These are phyloP conservation scores for Nannochloropsis salina DNA, from an alignment of 108 stramenopile species.

Conservation along the genomic window DNA sequence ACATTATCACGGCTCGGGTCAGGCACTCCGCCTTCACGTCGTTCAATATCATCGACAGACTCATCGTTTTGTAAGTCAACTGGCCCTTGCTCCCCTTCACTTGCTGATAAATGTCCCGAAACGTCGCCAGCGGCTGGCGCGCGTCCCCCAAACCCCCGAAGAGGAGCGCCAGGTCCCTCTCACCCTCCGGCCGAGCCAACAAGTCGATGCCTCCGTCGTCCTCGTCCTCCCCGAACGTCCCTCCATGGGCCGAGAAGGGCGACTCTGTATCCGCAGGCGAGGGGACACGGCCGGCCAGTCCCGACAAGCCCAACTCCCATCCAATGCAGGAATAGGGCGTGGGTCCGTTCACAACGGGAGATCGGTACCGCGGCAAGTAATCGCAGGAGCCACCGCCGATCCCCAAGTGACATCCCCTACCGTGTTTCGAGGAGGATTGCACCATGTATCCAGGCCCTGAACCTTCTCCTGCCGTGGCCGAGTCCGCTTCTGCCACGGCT, in stretches of 20 bases:
- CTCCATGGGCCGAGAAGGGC: not conserved
- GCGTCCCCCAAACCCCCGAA: constrained; percentile 12
- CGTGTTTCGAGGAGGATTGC: not conserved
- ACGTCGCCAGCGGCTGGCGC: not conserved
- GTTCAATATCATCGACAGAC: not conserved
- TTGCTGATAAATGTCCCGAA: not conserved
- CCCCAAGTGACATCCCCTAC: not conserved
- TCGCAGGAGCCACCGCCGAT: not conserved
- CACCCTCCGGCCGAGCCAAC: not conserved
- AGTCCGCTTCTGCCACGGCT: not conserved
- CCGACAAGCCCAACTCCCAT: not conserved
- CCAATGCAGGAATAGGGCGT: not conserved
- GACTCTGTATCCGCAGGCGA: not conserved
- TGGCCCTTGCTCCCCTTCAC: not conserved
- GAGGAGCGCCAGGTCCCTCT: not conserved
- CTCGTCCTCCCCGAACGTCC: not conserved
- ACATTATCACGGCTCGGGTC: not conserved
- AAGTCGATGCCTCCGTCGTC: not conserved
- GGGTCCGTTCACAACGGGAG: not conserved
- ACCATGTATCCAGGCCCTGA: not conserved
- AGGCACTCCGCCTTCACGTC: not conserved
- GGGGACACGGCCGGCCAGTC: not conserved
- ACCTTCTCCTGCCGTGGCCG: not conserved
- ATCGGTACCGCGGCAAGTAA: constrained; percentile 17
- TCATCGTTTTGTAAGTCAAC: not conserved